These are phyloP conservation scores for Neophaeococcomyces mojaviensis DNA, from an alignment of 2,329 filamentous ascomycete genomes.

Conservation along the genomic window DNA sequence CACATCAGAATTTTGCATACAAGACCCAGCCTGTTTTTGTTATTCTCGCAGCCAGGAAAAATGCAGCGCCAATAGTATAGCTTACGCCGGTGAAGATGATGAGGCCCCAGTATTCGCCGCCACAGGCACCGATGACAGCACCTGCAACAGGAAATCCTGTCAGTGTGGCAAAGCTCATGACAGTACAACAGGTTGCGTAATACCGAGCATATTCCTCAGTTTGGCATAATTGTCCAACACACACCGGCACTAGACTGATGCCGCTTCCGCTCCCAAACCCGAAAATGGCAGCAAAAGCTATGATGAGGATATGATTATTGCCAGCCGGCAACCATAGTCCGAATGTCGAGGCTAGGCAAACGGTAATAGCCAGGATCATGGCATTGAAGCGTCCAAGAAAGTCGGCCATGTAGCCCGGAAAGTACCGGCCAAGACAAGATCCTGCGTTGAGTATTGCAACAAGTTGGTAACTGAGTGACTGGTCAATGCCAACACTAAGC, in stretches of 20 bases:
- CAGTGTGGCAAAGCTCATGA: slow-evolving; percentile 67
- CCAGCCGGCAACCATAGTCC: slow-evolving; percentile 68
- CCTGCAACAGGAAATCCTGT: slow-evolving; percentile 66
- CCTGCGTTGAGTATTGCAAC: slow-evolving; percentile 77
- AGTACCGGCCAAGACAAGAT: slow-evolving; percentile 67
- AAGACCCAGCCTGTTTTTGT: slow-evolving; percentile 47
- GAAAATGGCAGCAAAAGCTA: slow-evolving; percentile 68
- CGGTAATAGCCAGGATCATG: slow-evolving; percentile 60
- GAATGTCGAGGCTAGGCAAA: slow-evolving; percentile 60
- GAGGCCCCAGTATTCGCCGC: slow-evolving; percentile 52
- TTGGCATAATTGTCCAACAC: slow-evolving; percentile 71
- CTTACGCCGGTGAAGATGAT: slow-evolving; percentile 58
- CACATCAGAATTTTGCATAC: slow-evolving; percentile 8
- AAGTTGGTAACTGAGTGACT: slow-evolving; percentile 65
- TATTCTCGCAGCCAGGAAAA: slow-evolving; percentile 53
- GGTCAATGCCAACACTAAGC: slow-evolving; percentile 55
- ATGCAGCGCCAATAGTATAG: slow-evolving; percentile 50
- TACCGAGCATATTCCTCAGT: slow-evolving; percentile 77
- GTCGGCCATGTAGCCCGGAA: slow-evolving; percentile 74
- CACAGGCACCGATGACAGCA: slow-evolving; percentile 50
- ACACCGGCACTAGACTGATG: slow-evolving; percentile 75
- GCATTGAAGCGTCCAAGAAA: slow-evolving; percentile 75
- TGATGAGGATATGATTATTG: slow-evolving; percentile 49
- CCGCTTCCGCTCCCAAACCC: slow-evolving; percentile 75
- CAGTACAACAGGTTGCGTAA: slow-evolving; percentile 75